Base-by-base conservation (phyloP, 345 rosid species). In the Erodium maritimum region DNA sequence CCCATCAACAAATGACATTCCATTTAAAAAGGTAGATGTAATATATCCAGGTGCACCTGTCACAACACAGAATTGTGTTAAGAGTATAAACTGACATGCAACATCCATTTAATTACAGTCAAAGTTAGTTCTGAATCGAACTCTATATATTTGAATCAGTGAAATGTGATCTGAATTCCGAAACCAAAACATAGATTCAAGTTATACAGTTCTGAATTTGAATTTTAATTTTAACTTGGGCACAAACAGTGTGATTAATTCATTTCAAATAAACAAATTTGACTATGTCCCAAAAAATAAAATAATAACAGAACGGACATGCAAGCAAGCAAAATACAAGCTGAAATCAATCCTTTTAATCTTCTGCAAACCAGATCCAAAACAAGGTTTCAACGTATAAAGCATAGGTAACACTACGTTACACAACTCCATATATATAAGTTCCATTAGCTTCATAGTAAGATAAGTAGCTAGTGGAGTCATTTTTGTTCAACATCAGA, bases 41-140 rank as follows among this genome's bases (percentile, higher is more conserved):
- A 91, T 60, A 61, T 86, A 91, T 56, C 95, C 96, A 25, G 96
- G 98, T 56, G 96, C 96, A 72, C 98, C 98, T 91, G 81, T 69
- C 29, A 21, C 52, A 65, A 7, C 50, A 51, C 54, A 52, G 12
- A 21, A 10, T 14, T 16, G 12, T 7, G 48, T 29, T 60, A 25
- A 56, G 53, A 55, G 53, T 42, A 0, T 14, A 42, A 42, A 10
- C n/a, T 25, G 21, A 16, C 20, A 64, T 20, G 23, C 48, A 42
- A 42, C 48, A 14, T 42, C 48, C 14, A 42, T 14, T 42, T 29
- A 29, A 3, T 29, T 7, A 42, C 48, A 42, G 2, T 11, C 48
- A 42, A 42, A 42, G 12, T 14, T 3, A 42, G 48, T 42, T 7
- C 2, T 42, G 11, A 42, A 7, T 16, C 14, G 14, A 3, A 42